Percentiles rank a stretch among this genome's conserved stretches.
phyloP scores from a whole-genome alignment of 768 basidiomycete species.

The Gautieria morchelliformis region DNA sequence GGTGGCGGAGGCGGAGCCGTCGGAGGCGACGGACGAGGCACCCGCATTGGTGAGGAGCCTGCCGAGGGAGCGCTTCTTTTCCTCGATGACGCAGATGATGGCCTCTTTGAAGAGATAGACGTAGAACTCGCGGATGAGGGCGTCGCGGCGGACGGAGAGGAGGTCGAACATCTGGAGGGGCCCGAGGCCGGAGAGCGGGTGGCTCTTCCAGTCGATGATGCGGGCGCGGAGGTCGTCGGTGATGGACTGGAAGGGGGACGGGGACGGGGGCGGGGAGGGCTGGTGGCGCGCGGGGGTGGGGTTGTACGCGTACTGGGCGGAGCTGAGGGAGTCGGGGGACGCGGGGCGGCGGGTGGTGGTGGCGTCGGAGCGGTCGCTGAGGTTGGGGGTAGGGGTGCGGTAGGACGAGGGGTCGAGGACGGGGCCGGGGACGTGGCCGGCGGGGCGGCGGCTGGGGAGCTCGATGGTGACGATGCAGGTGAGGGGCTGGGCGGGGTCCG shows the following conservation, averaged over 20 bases:
- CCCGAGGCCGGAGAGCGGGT: slow-evolving; percentile 83
- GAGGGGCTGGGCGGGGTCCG: slow-evolving; percentile 71
- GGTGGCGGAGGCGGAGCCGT: slow-evolving; percentile 29
- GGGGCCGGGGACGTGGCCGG: slow-evolving; percentile 41
- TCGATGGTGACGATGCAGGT: slow-evolving; percentile 94
- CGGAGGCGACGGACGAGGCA: slow-evolving; percentile 33
- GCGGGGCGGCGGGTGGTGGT: slow-evolving; percentile 11
- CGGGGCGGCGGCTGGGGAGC: slow-evolving; percentile 65
- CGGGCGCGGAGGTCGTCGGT: slow-evolving; percentile 84
- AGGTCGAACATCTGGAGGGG: slow-evolving; percentile 88
- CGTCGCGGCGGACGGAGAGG: slow-evolving; percentile 78
- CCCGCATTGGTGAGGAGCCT: slow-evolving; percentile 49
- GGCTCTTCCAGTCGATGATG: slow-evolving; percentile 95
- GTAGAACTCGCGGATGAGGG: slow-evolving; percentile 86
- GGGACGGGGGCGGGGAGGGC: slow-evolving; percentile 21
- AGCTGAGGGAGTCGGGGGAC: slow-evolving; percentile 16
- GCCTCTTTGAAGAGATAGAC: slow-evolving; percentile 98
- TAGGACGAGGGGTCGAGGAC: slow-evolving; percentile 3
- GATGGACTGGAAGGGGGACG: slow-evolving; percentile 73
- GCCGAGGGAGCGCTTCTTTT: slow-evolving; percentile 77
- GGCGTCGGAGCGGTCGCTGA: background rate
- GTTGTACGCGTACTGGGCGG: slow-evolving; percentile 16
- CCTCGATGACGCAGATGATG: slow-evolving; percentile 96
- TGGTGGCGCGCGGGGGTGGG: slow-evolving; percentile 22
- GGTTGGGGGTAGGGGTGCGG: no score